Evolutionary conservation across 345 rosid species (phyloP), one percentile per base, ranked within the genome.

Genomic region (Corchorus capsularis): DNA sequence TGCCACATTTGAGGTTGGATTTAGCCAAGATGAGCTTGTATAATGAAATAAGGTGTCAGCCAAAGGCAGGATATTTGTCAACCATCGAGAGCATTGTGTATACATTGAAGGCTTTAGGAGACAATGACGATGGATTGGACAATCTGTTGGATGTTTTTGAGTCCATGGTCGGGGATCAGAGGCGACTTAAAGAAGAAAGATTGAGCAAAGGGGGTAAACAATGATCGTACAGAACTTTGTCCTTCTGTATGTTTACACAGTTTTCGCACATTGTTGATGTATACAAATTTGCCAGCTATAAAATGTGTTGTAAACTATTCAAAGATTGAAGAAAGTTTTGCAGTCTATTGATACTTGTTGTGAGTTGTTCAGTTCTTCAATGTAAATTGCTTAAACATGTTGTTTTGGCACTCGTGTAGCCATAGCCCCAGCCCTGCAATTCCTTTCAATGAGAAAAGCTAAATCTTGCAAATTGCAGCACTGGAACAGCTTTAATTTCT

Each of bases 21-120:
- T 79, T 87, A 39, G 89, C 86, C 55, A 83, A 75, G 67, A 69
- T 62, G 69, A 93, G 98, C 77, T 83, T 94, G 81, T 94, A 89
- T 72, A 20, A 75, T 77, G 98, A 91, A 81, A 92, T 91, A 54
- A 85, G 97, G 63, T 81, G 83, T 19, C 95, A 94, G 84, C 97
- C 98, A 3, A 90, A 84, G 77, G 88, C 77, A 8, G 97, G 97
- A 14, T 93, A 79, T 79, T 79, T 94, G 79, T 94, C 97, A 22
- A 90, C 95, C 46, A 83, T 94, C 9, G 94, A 94, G 82, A 94
- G 98, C 83, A 88, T 83, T n/a, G 91, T 91, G 13, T 78, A 92
- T 78, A 79, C 85, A 0, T 72, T 93, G 87, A 88, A 91, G 82
- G 91, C 87, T 47, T 50, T 91, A 0, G 93, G 91, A 56, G 89